Conservation (phyloP, 2,329 filamentous ascomycete genomes). For the Biscogniauxia mediterranea region DNA sequence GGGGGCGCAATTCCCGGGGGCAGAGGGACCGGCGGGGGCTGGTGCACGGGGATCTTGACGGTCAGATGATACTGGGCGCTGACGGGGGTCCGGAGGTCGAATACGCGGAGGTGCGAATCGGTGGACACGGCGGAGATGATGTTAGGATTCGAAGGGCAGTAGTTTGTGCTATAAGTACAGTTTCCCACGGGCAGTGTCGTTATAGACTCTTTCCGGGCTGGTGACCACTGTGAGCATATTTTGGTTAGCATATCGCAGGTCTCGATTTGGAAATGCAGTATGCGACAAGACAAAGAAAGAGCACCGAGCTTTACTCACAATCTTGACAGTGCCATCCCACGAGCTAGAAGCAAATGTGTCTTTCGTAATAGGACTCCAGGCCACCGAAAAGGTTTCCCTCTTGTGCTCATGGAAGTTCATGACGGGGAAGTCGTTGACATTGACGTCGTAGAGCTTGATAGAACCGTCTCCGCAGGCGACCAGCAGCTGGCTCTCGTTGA, state of each 20-base stretch:
- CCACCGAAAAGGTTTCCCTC: conserved; percentile 86
- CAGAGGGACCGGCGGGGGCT: conserved; percentile 50
- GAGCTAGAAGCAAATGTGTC: conserved; percentile 87
- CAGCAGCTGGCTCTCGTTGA: conserved; percentile 91
- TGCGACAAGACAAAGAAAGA: not conserved
- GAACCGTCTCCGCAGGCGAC: conserved; percentile 90
- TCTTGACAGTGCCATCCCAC: conserved; percentile 95
- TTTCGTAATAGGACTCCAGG: conserved; percentile 90
- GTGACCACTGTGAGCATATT: conserved; percentile 66
- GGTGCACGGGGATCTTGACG: conserved; percentile 79
- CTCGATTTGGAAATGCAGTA: not conserved
- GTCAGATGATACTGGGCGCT: conserved; percentile 86
- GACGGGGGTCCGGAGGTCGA: conserved; percentile 84
- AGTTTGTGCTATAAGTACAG: conserved; percentile 92
- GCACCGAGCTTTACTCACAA: conserved; percentile 48
- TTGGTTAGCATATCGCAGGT: not conserved
- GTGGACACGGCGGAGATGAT: conserved; percentile 84
- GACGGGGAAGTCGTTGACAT: conserved; percentile 76
- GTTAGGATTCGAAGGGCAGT: conserved; percentile 82
- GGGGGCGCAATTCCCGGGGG: conserved; percentile 33
- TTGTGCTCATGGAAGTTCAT: conserved; percentile 93
- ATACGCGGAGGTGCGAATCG: conserved; percentile 86
- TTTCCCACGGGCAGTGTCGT: conserved; percentile 86
- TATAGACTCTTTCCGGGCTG: conserved; percentile 70
- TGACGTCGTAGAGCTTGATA: conserved; percentile 89